These are phyloP conservation scores for Ploettnerulaceae sp. DNA, from an alignment of 2,329 filamentous ascomycete species.

Conservation along the genomic window DNA sequence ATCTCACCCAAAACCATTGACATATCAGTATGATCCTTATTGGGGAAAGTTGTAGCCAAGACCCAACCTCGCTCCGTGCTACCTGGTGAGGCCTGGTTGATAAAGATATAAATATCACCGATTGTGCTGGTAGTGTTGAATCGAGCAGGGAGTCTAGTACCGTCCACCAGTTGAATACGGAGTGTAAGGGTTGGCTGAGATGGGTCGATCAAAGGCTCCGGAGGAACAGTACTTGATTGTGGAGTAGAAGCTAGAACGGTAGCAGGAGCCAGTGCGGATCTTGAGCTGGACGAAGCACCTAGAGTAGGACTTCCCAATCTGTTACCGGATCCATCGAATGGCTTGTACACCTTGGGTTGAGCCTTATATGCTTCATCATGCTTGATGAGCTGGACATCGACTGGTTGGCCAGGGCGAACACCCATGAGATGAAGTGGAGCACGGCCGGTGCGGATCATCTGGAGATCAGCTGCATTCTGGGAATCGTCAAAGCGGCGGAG, in stretches of 20 bases:
- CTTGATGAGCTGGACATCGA: slow-evolving; percentile 70
- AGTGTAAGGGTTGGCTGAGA: slow-evolving; percentile 65
- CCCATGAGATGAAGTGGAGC: slow-evolving; percentile 76
- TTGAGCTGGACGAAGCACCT: slow-evolving; percentile 43
- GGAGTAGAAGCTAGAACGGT: slow-evolving; percentile 28
- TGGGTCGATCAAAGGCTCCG: slow-evolving; percentile 50
- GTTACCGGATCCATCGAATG: slow-evolving; percentile 67
- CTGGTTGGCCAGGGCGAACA: slow-evolving; percentile 66
- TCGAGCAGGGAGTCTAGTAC: slow-evolving; percentile 68
- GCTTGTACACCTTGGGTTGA: slow-evolving; percentile 70
- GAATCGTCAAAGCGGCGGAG: slow-evolving; percentile 77
- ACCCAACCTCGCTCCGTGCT: slow-evolving; percentile 60
- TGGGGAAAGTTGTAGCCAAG: slow-evolving; percentile 77
- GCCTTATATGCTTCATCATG: slow-evolving; percentile 69
- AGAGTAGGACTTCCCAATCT: slow-evolving; percentile 75
- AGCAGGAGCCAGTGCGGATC: slow-evolving; percentile 32
- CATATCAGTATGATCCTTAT: slow-evolving; percentile 72
- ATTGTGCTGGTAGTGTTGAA: slow-evolving; percentile 79
- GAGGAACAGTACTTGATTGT: slow-evolving; percentile 30
- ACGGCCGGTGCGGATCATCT: slow-evolving; percentile 71
- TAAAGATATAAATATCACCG: slow-evolving; percentile 71
- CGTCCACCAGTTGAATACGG: slow-evolving; percentile 74
- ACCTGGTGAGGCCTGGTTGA: slow-evolving; percentile 57
- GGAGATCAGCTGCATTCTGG: slow-evolving; percentile 63
- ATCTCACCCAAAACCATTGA: slow-evolving; percentile 53